Conservation (phyloP, 495 filamentous ascomycete species). For the Aspergillus bertholletiae region DNA sequence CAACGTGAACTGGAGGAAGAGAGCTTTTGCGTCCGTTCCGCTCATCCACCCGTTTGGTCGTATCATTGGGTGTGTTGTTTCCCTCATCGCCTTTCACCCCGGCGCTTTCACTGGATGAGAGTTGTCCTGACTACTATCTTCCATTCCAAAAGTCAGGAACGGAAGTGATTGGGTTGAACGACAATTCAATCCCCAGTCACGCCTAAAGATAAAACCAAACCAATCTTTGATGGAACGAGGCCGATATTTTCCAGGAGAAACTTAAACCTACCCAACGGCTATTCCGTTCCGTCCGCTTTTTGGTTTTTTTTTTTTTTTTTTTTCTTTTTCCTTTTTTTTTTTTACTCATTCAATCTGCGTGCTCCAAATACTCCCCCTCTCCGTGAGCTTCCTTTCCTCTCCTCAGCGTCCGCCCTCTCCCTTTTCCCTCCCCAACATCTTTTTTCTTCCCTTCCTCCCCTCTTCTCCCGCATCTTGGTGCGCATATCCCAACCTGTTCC, state of each 20-base stretch:
- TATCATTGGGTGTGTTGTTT: background rate
- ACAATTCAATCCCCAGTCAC: too few relatives aligned
- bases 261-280: background rate
- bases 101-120: too few relatives aligned
- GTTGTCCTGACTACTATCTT: too few relatives aligned
- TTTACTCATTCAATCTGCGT: background rate
- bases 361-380: background rate
- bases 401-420: background rate
- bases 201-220: too few relatives aligned
- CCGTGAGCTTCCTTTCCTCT: background rate
- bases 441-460: slow-evolving; percentile 11
- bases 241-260: background rate
- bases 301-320: background rate
- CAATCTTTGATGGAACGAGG: too few relatives aligned
- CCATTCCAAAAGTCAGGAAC: too few relatives aligned
- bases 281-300: background rate
- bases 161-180: too few relatives aligned
- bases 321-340: background rate
- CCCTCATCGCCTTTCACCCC: background rate
- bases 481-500: too few relatives aligned
- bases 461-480: slow-evolving; percentile 1
- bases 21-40: background rate
- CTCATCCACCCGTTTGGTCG: background rate
- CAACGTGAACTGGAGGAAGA: background rate
- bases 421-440: slow-evolving; percentile 12